These are phyloP conservation scores for Saccharomyces hybrid DNA, from an alignment of 1,139 yeast genomes.

Conservation along the genomic window DNA sequence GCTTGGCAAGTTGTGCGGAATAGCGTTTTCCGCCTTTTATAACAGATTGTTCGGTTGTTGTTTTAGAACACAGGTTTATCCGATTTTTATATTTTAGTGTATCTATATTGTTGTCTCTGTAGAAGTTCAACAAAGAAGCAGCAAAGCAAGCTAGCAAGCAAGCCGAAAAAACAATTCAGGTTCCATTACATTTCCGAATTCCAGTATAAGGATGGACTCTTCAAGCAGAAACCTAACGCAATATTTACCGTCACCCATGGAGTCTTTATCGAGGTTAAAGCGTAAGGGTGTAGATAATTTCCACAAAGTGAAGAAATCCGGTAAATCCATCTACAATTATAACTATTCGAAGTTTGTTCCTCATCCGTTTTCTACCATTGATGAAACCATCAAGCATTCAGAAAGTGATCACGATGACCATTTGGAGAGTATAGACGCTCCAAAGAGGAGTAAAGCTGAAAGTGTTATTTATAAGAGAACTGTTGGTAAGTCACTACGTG, in stretches of 20 bases:
- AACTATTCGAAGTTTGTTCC: background rate
- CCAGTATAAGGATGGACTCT: background rate
- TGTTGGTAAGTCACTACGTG: background rate
- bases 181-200: background rate
- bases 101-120: too few species aligned
- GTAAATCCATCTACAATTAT: constrained; percentile 9
- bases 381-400: background rate
- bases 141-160: background rate
- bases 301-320: constrained; percentile 11
- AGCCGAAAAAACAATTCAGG: background rate
- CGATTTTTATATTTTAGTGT: too few species aligned
- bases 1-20: background rate
- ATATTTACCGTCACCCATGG: constrained; percentile 5
- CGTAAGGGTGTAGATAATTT: constrained; percentile 12
- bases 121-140: background rate
- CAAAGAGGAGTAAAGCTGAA: background rate
- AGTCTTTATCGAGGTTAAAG: constrained; percentile 10
- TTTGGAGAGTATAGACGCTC: background rate
- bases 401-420: background rate
- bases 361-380: constrained; percentile 1
- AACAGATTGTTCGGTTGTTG: background rate
- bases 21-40: background rate
- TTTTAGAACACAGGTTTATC: too few species aligned
- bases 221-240: background rate
- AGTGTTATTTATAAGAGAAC: background rate